Evolutionary conservation across 139 green algal genomes (phyloP), one percentile per base, ranked within the genome.

Genomic region (Protoeuglena noctilucae): DNA sequence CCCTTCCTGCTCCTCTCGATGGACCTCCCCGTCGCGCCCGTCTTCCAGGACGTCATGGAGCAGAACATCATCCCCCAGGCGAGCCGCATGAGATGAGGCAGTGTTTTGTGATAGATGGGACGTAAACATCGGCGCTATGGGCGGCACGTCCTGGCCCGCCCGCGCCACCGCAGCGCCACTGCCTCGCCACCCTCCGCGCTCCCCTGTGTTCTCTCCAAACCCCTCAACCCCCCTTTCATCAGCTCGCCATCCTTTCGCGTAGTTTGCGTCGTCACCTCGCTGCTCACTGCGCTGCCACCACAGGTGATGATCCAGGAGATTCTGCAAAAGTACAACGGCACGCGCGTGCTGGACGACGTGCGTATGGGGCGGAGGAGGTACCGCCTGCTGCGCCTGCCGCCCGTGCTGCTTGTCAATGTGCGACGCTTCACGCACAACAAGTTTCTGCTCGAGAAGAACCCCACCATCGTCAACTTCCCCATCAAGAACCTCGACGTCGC

Each of bases 61-160:
- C 88, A 89, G 61, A 91, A 95, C 66, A 94, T 93, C 73, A 96
- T 98, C 56, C 90, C 90, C n/a, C 90, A 98, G 78, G 84, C 87
- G 43, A 19, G 34, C 3, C 7, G n/a, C n/a, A n/a, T n/a, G n/a
- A n/a, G n/a, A n/a, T n/a, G n/a, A n/a, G n/a, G n/a, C n/a, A n/a
- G n/a, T n/a, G n/a, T n/a, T n/a, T n/a, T n/a, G n/a, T n/a, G n/a
- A n/a, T n/a, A n/a, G n/a, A n/a, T n/a, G n/a, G n/a, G n/a, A n/a
- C n/a, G n/a, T n/a, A n/a, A n/a, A n/a, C n/a, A n/a, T n/a, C n/a
- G n/a, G n/a, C n/a, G n/a, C n/a, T n/a, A n/a, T n/a, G n/a, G n/a
- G n/a, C n/a, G n/a, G n/a, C n/a, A n/a, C n/a, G n/a, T n/a, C n/a
- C n/a, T n/a, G n/a, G n/a, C n/a, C n/a, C n/a, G n/a, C n/a, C n/a